Evolutionary conservation across 108 stramenopile species (phyloP), one percentile per base, ranked within the genome.

Genomic region (Aureococcus anophagefferens): DNA sequence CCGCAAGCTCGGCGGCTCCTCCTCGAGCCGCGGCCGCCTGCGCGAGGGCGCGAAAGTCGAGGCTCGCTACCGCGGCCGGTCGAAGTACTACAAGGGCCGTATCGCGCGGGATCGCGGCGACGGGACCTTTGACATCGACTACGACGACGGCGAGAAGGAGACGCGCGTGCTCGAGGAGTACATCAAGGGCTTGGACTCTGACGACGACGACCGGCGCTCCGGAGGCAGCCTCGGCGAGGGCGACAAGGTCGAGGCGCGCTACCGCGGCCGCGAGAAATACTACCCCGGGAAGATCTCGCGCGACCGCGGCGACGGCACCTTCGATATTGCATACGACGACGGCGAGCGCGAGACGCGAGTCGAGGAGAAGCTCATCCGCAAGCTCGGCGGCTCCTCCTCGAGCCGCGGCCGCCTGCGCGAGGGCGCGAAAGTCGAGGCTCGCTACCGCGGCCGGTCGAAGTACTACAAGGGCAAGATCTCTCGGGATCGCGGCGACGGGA

Each of bases 271-370:
- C 36, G 34, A 51, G 0, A 70, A 67, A 21, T 84, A 68, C 69
- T 84, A 69, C 46, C 63, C 62, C 17, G 86, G 81, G 13, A 70
- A 35, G 21, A 82, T 87, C 35, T 32, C 44, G 35, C 66, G 73
- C 0, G 72, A 37, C 4, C 73, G 79, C 45, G 45, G 70, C 7
- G 80, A 87, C 44, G 85, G 86, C 0, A 84, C 83, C 4, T 87
- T 78, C 65, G 64, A 77, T 33, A 76, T 87, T 0, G 32, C 28
- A 0, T 87, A 85, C 64, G 83, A 77, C 30, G 86, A 87, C 46
- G 86, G 86, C 31, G 85, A 87, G 46, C 46, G 62, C 32, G 86
- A 85, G 64, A 29, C 51, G 15, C 33, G 69, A 3, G 82, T 83
- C 16, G 44, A 76, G 31, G 36, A 29, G 5, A 25, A 33, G 7